Evolutionary conservation across 1,284 basidiomycete species (phyloP), one percentile per base, ranked within the genome.

Genomic region (Moesziomyces sp.): DNA sequence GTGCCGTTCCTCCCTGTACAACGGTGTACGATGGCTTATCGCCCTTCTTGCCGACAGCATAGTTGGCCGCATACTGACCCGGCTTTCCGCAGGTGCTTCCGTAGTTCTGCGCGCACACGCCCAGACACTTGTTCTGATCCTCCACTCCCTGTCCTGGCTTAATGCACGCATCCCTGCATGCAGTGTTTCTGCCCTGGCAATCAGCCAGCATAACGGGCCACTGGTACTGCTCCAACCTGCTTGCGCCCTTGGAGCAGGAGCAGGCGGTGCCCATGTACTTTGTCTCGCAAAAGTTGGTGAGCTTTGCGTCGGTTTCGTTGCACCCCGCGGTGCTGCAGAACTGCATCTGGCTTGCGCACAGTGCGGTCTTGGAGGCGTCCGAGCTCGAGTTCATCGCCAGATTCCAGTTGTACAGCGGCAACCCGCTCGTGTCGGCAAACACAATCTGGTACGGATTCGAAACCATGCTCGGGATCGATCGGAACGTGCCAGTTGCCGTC

Each of bases 161-260:
- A 49, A 68, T 58, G 55, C 81, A 83, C 0, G 75, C 59, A 30
- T 76, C 75, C 13, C 49, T 63, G 57, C 81, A 83, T 1, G 76
- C 61, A 2, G 65, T 68, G 47, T 74, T 70, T 21, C 81, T 71
- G 11, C 74, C 59, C 46, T 70, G 73, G 43, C 81, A 83, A 57
- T 83, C 81, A 13, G 76, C 70, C 8, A 79, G 51, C 68, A 79
- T 77, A 14, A 82, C 74, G 11, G 81, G 81, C 81, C 81, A 83
- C 54, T 81, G 71, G 62, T 78, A 81, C 68, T 83, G 80, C 46
- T 70, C 30, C 45, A 83, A 64, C 33, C 75, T 61, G 24, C 76
- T 69, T 1, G 47, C 52, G 26, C 80, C 79, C 46, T 74, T 76
- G 49, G 40, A 56, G 61, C 81, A 82, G 9, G 61, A 70, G 52